phyloP scores from a whole-genome alignment of 345 rosid species.

The Carallia pectinifolia region DNA sequence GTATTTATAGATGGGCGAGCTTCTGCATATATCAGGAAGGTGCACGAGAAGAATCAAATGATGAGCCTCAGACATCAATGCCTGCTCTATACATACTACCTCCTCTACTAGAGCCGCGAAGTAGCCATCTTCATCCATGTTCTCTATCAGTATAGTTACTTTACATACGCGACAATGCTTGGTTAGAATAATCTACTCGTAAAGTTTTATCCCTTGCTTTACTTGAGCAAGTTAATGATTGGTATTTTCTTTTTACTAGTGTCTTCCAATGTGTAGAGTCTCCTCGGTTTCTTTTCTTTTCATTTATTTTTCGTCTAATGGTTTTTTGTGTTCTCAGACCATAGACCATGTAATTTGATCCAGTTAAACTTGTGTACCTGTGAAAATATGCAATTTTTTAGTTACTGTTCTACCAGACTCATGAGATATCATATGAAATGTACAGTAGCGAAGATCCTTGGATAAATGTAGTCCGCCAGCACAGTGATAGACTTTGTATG shows the following conservation, averaged over 20 bases:
- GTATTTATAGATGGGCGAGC: slow-evolving; percentile 31
- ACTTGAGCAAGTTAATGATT: not conserved
- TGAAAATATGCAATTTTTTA: no score
- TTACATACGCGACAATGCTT: not conserved
- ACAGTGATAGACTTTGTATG: no score
- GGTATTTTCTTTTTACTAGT: not conserved
- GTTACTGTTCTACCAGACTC: no score
- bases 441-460: no score
- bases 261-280: not conserved
- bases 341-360: no score
- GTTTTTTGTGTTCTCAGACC: not conserved
- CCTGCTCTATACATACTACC: slow-evolving; percentile 24
- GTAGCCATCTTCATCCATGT: slow-evolving; percentile 7
- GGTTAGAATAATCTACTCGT: not conserved
- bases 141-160: not conserved
- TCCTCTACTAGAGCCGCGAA: slow-evolving; percentile 33
- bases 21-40: slow-evolving; percentile 40
- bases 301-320: not conserved
- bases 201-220: slow-evolving; percentile 1
- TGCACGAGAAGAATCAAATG: slow-evolving; percentile 41
- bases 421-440: no score
- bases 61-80: slow-evolving; percentile 11
- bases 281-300: not conserved
- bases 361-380: no score
- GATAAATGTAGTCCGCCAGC: no score